Conservation (phyloP, 2,329 filamentous ascomycete species). For the Beauveria pseudobassiana region DNA sequence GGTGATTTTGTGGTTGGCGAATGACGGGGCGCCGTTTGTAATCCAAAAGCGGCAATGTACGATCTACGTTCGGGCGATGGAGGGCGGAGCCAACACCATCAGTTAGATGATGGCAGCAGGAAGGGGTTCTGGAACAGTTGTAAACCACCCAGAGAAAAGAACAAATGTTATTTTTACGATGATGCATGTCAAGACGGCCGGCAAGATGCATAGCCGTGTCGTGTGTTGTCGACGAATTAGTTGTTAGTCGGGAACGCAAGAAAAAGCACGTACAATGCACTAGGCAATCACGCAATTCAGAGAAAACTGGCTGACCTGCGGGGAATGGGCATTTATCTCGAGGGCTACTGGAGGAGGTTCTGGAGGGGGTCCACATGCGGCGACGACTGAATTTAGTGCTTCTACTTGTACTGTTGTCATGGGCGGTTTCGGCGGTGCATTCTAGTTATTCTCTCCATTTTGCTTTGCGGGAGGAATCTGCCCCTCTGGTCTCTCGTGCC, state of each 20-base stretch:
- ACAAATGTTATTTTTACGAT: too few species aligned
- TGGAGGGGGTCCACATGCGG: neutral
- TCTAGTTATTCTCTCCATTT: too few species aligned
- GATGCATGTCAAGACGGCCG: neutral
- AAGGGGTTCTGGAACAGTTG: neutral
- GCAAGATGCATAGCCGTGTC: neutral
- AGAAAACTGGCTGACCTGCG: slow-evolving; percentile 18
- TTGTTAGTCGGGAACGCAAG: neutral
- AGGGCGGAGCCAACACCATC: neutral
- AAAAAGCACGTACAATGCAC: slow-evolving; percentile 16
- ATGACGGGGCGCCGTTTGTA: slow-evolving; percentile 16
- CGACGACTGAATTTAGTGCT: neutral
- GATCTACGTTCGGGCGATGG: neutral
- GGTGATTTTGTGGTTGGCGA: neutral
- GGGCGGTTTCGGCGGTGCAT: too few species aligned
- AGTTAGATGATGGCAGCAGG: neutral
- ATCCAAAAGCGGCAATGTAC: slow-evolving; percentile 11
- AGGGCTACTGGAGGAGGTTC: slow-evolving; percentile 2
- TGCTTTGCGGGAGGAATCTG: too few species aligned
- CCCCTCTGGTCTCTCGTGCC: too few species aligned
- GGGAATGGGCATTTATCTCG: slow-evolving; percentile 16
- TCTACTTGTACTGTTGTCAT: too few species aligned
- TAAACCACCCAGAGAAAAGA: neutral
- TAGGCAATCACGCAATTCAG: slow-evolving; percentile 30
- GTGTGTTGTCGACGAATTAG: neutral